These are phyloP conservation scores for Lepidium aucheri DNA, from an alignment of 345 rosid species.

Conservation along the genomic window DNA sequence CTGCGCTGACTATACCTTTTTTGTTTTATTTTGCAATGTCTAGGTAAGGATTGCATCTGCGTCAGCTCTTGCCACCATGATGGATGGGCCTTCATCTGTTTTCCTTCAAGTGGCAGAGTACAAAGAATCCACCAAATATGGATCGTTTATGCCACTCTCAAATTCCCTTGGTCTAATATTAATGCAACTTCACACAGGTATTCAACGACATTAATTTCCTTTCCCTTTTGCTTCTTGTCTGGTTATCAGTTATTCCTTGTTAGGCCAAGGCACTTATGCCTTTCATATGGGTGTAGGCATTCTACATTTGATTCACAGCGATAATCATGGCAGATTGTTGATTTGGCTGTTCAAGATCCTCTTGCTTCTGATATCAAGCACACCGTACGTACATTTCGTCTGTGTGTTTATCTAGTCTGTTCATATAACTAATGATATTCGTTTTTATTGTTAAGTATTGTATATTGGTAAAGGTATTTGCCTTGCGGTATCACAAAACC, in stretches of 20 bases:
- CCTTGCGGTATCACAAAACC: neutral
- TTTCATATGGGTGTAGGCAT: constrained; percentile 47
- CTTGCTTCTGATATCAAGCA: constrained; percentile 66
- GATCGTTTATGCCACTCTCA: constrained; percentile 77
- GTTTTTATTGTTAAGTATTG: constrained; percentile 6
- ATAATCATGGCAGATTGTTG: constrained; percentile 67
- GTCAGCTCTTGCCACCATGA: constrained; percentile 74
- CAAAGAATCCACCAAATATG: constrained; percentile 60
- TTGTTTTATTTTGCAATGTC: constrained; percentile 23
- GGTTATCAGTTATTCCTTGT: neutral
- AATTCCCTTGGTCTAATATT: constrained; percentile 78
- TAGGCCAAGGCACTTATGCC: neutral
- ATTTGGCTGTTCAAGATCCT: constrained; percentile 71
- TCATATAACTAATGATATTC: neutral
- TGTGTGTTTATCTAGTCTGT: neutral
- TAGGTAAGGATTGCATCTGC: constrained; percentile 82
- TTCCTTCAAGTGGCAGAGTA: constrained; percentile 91
- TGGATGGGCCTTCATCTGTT: constrained; percentile 77
- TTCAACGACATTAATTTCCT: constrained; percentile 15
- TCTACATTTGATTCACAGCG: constrained; percentile 61
- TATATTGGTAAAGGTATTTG: neutral
- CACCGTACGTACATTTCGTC: constrained; percentile 63
- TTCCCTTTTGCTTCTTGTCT: neutral
- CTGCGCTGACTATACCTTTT: constrained; percentile 4
- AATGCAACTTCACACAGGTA: constrained; percentile 92